Evolutionary conservation across 2,329 filamentous ascomycete genomes (phyloP).

Genomic region (Scytalidium lignicola): DNA sequence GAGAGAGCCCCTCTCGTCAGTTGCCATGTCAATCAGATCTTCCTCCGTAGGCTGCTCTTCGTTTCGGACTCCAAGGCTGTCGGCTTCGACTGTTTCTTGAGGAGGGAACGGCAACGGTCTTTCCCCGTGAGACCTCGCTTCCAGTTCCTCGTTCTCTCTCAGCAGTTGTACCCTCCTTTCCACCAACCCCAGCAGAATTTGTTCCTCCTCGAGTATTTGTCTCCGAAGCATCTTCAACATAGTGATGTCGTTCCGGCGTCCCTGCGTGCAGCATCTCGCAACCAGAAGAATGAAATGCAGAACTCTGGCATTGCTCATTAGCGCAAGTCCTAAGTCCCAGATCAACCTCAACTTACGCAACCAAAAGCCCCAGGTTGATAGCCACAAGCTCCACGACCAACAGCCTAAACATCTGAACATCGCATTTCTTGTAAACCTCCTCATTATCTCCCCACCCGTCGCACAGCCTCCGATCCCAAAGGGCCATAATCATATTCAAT

Average conservation of each 20-base stretch:
- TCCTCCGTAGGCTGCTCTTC: slow-evolving; percentile 1
- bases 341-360: slow-evolving; percentile 6
- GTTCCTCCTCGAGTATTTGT: slow-evolving; percentile 7
- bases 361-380: slow-evolving; percentile 9
- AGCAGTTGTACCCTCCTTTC: slow-evolving; percentile 6
- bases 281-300: slow-evolving; percentile 11
- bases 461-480: slow-evolving; percentile 11
- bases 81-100: not conserved
- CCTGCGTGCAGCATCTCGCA: slow-evolving; percentile 8
- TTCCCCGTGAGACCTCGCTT: not conserved
- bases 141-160: slow-evolving; percentile 7
- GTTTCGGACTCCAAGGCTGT: not conserved
- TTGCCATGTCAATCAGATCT: slow-evolving; percentile 9
- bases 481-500: slow-evolving; percentile 9
- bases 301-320: slow-evolving; percentile 3
- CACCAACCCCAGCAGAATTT: slow-evolving; percentile 4
- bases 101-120: slow-evolving; percentile 3
- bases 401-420: slow-evolving; percentile 7
- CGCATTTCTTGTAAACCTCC: slow-evolving; percentile 11
- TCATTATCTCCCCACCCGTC: slow-evolving; percentile 5
- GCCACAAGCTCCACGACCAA: slow-evolving; percentile 12
- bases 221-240: not conserved
- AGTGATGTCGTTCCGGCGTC: not conserved
- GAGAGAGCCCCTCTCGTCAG: not conserved
- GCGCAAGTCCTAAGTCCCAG: not conserved